These are phyloP conservation scores for Xylaria acuta DNA, from an alignment of 495 filamentous ascomycete species.

Conservation along the genomic window DNA sequence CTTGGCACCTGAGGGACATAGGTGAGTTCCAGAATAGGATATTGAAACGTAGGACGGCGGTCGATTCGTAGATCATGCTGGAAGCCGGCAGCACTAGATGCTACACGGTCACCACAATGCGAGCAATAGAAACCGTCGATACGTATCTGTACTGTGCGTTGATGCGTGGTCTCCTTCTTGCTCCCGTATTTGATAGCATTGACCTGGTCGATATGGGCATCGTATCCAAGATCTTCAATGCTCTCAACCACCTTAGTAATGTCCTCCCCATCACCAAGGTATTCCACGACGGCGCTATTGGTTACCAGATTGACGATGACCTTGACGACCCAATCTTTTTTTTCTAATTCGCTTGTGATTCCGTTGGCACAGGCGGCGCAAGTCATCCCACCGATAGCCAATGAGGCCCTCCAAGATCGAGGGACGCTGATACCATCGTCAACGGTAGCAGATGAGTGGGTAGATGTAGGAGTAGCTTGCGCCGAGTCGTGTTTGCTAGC, in stretches of 20 bases:
- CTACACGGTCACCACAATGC: conserved; percentile 74
- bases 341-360: conserved; percentile 68
- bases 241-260: conserved; percentile 65
- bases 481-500: not conserved
- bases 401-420: conserved; percentile 58
- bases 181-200: conserved; percentile 33
- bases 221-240: conserved; percentile 84
- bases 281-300: conserved; percentile 73
- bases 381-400: conserved; percentile 84
- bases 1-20: conserved; percentile 72
- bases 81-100: conserved; percentile 48
- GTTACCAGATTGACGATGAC: conserved; percentile 74
- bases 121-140: conserved; percentile 89
- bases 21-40: conserved; percentile 71
- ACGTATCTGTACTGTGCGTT: conserved; percentile 67
- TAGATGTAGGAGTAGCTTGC: conserved; percentile 2
- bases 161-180: conserved; percentile 31
- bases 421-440: conserved; percentile 11
- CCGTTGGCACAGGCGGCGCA: conserved; percentile 75
- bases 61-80: conserved; percentile 55
- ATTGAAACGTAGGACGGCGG: conserved; percentile 50
- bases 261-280: conserved; percentile 58
- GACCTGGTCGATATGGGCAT: conserved; percentile 66
- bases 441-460: conserved; percentile 25
- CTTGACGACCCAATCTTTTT: conserved; percentile 65